Evolutionary conservation across 208 protist species (phyloP).

Genomic region (Leptomonas seymouri): DNA sequence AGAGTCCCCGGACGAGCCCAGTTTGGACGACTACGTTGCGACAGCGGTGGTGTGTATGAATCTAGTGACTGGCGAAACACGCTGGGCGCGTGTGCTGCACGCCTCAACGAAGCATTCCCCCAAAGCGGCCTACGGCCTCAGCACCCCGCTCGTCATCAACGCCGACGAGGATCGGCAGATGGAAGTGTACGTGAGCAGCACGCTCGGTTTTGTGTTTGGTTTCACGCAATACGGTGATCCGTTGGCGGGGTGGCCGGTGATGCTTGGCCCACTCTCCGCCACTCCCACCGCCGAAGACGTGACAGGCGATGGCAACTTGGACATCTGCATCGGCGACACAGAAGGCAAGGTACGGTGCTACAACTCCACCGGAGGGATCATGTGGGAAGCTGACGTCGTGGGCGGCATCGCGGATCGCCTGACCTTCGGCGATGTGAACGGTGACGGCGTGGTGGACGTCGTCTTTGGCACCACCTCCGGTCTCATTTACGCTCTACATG

Average conservation of each 20-base stretch:
- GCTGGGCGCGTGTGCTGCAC: constrained; percentile 88
- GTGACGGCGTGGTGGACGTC: constrained; percentile 86
- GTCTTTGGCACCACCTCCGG: constrained; percentile 83
- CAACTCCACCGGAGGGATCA: constrained; percentile 49
- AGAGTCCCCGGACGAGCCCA: constrained; percentile 39
- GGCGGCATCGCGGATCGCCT: constrained; percentile 66
- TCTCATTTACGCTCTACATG: constrained; percentile 84
- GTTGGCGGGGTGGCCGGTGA: constrained; percentile 64
- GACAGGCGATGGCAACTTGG: constrained; percentile 77
- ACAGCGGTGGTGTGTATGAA: constrained; percentile 87
- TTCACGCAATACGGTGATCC: constrained; percentile 56
- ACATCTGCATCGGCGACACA: constrained; percentile 88
- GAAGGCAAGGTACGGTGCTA: constrained; percentile 90
- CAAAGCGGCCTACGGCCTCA: constrained; percentile 69
- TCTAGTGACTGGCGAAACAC: constrained; percentile 76
- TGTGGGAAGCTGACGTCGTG: constrained; percentile 74
- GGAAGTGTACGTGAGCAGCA: constrained; percentile 81
- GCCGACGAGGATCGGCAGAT: constrained; percentile 55
- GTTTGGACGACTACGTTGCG: constrained; percentile 83
- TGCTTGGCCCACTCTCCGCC: constrained; percentile 75
- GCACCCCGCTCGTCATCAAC: constrained; percentile 81
- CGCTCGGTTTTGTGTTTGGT: constrained; percentile 74
- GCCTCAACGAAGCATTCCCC: constrained; percentile 65
- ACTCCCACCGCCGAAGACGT: constrained; percentile 82
- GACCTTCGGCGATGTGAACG: constrained; percentile 91